Base-by-base conservation (phyloP, 441 rosid species). In the Erodium texanum region DNA sequence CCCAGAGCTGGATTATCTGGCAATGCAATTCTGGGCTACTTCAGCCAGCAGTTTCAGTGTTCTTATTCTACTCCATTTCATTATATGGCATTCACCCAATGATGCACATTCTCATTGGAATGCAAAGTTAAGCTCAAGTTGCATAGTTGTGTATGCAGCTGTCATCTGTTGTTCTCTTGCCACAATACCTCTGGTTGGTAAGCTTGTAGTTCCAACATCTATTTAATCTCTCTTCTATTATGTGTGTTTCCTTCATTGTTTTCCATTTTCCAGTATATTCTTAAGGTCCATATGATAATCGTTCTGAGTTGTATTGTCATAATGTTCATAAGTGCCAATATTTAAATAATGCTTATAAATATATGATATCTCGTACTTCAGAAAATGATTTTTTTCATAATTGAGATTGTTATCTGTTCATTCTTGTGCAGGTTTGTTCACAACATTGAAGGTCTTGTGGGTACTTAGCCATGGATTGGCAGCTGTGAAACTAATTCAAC, bases 11-110 rank as follows among this genome's bases (percentile, higher is more conserved):
- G 75, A 84, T 56, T 86, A 89, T 78, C 74, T 84, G 75, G 85
- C 83, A 34, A 76, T 92, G 94, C 93, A 89, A 67, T 92, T 85
- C 73, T 94, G 97, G 92, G 86, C 89, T 20, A 77, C 92, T 9
- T 81, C 82, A 9, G 89, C 83, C 23, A 78, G 89, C 74, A 86
- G 90, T 73, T 83, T 83, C 48, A 77, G 85, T 27, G 89, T 94
- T 75, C 91, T 94, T 61, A 68, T 85, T 65, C 84, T 85, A 73
- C 88, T 94, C 52, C 79, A 76, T 63, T 70, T 81, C 1, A 66
- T 78, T 70, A 70, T 80, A 72, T 62, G 83, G 81, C 61, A 22
- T 66, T 66, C 83, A 34, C 68, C 74, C 15, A 68, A 61, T 20
- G 65, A 66, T 27, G 64, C 66, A 36, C 66, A 41, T 15, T 64